These are phyloP conservation scores for Aspergillus quadricinctus DNA, from an alignment of 2,329 filamentous ascomycete species.

Conservation along the genomic window DNA sequence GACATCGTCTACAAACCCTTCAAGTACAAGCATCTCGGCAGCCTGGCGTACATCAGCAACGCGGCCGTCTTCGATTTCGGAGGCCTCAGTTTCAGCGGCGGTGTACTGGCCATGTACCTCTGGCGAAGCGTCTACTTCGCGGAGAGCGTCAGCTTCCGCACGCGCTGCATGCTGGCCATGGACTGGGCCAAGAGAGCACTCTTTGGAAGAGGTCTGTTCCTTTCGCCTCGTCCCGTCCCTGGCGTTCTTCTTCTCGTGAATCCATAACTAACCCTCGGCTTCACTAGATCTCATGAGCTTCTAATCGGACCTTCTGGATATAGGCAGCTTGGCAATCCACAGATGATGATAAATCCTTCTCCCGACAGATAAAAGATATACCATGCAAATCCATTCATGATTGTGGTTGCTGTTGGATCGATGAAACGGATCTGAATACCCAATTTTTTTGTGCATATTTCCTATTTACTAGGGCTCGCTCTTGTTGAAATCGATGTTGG, in stretches of 20 bases:
- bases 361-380: neutral
- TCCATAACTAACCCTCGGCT: slow-evolving; percentile 2
- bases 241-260: neutral
- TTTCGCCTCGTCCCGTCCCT: neutral
- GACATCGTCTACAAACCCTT: slow-evolving; percentile 92
- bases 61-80: slow-evolving; percentile 90
- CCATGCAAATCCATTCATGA: neutral
- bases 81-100: slow-evolving; percentile 73
- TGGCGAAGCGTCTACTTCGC: slow-evolving; percentile 98
- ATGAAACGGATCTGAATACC: neutral
- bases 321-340: neutral
- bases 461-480: neutral
- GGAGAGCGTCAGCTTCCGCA: slow-evolving; percentile 90
- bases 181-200: slow-evolving; percentile 97
- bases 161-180: slow-evolving; percentile 86
- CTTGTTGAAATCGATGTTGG: neutral
- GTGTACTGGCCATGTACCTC: slow-evolving; percentile 87
- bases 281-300: slow-evolving; percentile 51
- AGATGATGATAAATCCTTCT: too few relatives aligned
- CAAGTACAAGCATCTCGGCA: slow-evolving; percentile 88
- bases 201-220: slow-evolving; percentile 81
- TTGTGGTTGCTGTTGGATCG: neutral
- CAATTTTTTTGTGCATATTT: neutral
- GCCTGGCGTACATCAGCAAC: slow-evolving; percentile 91
- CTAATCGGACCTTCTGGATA: slow-evolving; percentile 20